These are phyloP conservation scores for Cephaloascus fragrans DNA, from an alignment of 805 yeast species.

Conservation along the genomic window DNA sequence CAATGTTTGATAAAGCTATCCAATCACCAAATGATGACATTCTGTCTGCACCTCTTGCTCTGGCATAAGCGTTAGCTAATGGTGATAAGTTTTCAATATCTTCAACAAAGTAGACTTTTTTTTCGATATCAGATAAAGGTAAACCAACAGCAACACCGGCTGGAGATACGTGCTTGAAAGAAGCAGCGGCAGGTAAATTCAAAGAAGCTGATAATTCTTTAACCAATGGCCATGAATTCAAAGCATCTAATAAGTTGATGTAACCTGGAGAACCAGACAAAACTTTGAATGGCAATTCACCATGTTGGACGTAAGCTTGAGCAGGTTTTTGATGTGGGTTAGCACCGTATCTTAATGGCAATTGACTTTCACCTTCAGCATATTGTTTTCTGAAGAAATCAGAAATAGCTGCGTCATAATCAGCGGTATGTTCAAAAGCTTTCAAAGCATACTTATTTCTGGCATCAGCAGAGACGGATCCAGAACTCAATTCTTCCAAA, in stretches of 20 bases:
- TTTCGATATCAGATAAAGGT: slow-evolving; percentile 85
- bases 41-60: slow-evolving; percentile 99
- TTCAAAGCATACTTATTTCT: slow-evolving; percentile 84
- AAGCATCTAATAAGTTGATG: slow-evolving; percentile 91
- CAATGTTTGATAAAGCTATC: slow-evolving; percentile 94
- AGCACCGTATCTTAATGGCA: slow-evolving; percentile 95
- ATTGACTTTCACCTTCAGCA: slow-evolving; percentile 80
- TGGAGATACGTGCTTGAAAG: slow-evolving; percentile 97
- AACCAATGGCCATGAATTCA: slow-evolving; percentile 98
- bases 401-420: slow-evolving; percentile 89
- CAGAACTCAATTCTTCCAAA: slow-evolving; percentile 66
- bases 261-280: slow-evolving; percentile 95
- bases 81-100: slow-evolving; percentile 95
- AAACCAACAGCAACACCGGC: slow-evolving; percentile 98
- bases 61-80: slow-evolving; percentile 94
- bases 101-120: slow-evolving; percentile 89
- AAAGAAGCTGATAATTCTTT: slow-evolving; percentile 92
- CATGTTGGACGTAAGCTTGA: slow-evolving; percentile 84
- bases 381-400: slow-evolving; percentile 97
- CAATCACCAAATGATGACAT: slow-evolving; percentile 99
- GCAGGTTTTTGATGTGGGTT: slow-evolving; percentile 99
- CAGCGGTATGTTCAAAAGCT: slow-evolving; percentile 98
- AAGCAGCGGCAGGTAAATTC: slow-evolving; percentile 96
- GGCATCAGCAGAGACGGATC: slow-evolving; percentile 62
- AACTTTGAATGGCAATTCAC: slow-evolving; percentile 89